Percentiles rank a stretch among this genome's conserved stretches.
Evolutionary conservation across 441 rosid genomes (phyloP).

Genomic region (Euphorbia celastroides): DNA sequence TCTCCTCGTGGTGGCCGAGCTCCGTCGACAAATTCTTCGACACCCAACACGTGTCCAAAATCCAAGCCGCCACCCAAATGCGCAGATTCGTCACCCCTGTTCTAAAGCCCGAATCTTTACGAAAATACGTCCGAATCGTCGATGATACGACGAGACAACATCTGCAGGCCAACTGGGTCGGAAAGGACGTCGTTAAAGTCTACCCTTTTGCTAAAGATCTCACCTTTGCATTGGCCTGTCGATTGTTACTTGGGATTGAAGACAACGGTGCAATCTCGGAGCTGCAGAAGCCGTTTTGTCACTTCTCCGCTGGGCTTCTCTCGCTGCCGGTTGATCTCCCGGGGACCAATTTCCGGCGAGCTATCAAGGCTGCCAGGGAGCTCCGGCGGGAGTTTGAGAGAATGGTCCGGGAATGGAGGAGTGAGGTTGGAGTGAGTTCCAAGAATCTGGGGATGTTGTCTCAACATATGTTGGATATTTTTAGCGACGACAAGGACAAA

Average conservation of each 20-base stretch:
- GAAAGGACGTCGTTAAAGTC: slow-evolving; percentile 20
- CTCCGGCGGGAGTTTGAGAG: slow-evolving; percentile 22
- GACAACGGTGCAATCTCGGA: slow-evolving; percentile 21
- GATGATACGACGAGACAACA: slow-evolving; percentile 27
- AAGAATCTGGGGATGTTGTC: slow-evolving; percentile 22
- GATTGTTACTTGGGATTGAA: slow-evolving; percentile 28
- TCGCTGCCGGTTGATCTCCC: slow-evolving; percentile 36
- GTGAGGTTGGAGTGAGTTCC: background rate
- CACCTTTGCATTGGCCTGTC: slow-evolving; percentile 34
- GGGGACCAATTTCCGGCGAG: slow-evolving; percentile 28
- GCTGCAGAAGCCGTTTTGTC: slow-evolving; percentile 22
- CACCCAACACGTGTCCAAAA: slow-evolving; percentile 6
- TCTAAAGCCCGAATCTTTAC: slow-evolving; percentile 31
- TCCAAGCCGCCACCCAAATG: slow-evolving; percentile 19
- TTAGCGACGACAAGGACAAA: background rate
- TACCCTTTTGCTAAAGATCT: slow-evolving; percentile 29
- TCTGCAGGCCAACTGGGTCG: slow-evolving; percentile 22
- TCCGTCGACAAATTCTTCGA: slow-evolving; percentile 14
- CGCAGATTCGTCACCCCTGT: slow-evolving; percentile 22
- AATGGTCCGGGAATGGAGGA: slow-evolving; percentile 27
- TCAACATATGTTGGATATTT: slow-evolving; percentile 19
- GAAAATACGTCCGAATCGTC: slow-evolving; percentile 24
- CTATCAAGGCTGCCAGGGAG: slow-evolving; percentile 26
- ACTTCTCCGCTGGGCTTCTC: slow-evolving; percentile 22
- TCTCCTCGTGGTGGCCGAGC: slow-evolving; percentile 18